Evolutionary conservation across 805 yeast genomes (phyloP), one percentile per base, ranked within the genome.

Genomic region (Pichia cephalocereana): DNA sequence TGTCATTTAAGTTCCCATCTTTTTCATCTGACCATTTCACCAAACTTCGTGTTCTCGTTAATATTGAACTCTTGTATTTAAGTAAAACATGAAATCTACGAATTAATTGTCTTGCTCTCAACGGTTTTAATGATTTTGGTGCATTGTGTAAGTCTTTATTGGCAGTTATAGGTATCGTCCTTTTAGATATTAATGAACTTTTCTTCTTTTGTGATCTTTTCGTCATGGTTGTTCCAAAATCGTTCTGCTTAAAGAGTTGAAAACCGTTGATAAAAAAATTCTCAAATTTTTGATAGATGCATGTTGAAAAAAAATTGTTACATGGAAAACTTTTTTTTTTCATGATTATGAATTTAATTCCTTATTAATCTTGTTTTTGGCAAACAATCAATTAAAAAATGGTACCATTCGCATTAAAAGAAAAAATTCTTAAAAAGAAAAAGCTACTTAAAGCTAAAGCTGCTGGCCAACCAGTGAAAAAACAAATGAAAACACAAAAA

Each of bases 81-180:
- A 82, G 72, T 15, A 90, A 68, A 2, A 79, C 74, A 63, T 89
- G 97, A 54, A 79, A 88, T 38, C 88, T 65, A 47, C 96, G 73
- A 28, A 90, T 90, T 19, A 90, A 71, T 57, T 77, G 80, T 43
- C 96, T 70, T 0, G 96, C 83, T 56, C 79, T 71, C 41, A 75
- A 72, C 4, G 88, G 95, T 63, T 83, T 87, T 47, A 82, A 70
- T 8, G 70, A 55, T 39, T 59, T 70, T 3, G 82, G 80, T 9
- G 30, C n/a, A 18, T 37, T 37, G 3, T 18, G 23, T 9, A 18
- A 2, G 1, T 30, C 10, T 11, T 30, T 30, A 17, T 37, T 37
- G 1, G 14, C 19, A 17, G 11, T 37, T 19, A 45, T 46, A 2
- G 54, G 34, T 17, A 23, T 30, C 9, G 12, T 37, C n/a, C 46